Base-by-base conservation (phyloP, 1,139 yeast genomes). In the Keqinozyma sinolaborantium region DNA sequence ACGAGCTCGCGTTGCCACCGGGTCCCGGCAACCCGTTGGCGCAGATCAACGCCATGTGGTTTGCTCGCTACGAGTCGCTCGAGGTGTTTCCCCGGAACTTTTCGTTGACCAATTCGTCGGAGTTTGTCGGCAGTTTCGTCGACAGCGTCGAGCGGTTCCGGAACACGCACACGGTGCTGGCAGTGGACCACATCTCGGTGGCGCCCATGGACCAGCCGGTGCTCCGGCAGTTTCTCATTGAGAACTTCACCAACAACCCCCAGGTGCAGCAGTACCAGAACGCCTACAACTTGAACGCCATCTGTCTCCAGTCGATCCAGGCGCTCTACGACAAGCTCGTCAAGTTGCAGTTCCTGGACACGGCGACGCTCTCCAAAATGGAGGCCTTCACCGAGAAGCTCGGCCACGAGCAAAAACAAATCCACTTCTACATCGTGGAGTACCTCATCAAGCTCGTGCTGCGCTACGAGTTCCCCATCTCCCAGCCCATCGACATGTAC, bases 401-500 rank as follows among this genome's bases (percentile, higher is more conserved):
- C 10, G 23, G 32, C 3, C 13, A 30, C 9, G 51, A 52, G 29
- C 49, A 48, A 34, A 10, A 16, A 2, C 13, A 24, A 12, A 44
- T 58, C 23, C 48, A 50, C 25, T 25, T 21, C 1, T 11, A 29
- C 10, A 40, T 60, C 3, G 30, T 42, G 9, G 33, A 30, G 4
- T 48, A 50, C 31, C 33, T 60, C 20, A 40, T 48, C 25, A 38
- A 39, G 15, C 29, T 55, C 3, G 36, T 60, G 2, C 25, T 37
- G 4, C 14, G 26, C 1, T 30, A 26, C 9, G 28, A 31, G 5
- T 33, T 28, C 14, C 34, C 32, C 6, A 33, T 29, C 1, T 24
- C 25, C 1, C 40, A 44, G 20, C 56, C 51, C 2, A 38, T 49
- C 23, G 70, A 62, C 34, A 53, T 58, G 41, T 62, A 48, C 33